Base-by-base conservation (phyloP, 768 basidiomycete genomes). In the Fomitopsis serialis region DNA sequence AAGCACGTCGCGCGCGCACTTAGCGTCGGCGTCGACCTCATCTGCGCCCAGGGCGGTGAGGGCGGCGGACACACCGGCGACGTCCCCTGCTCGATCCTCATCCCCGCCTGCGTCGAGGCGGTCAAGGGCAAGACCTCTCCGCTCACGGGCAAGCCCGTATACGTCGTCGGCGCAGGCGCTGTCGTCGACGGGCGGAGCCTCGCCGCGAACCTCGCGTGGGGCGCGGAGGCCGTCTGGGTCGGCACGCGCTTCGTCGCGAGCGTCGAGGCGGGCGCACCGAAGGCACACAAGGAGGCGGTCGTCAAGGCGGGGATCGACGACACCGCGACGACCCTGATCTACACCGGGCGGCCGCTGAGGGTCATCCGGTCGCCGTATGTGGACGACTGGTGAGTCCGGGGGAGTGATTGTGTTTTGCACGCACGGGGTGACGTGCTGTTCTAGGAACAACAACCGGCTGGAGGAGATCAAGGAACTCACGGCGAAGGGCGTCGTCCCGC, bases 1-100 rank as follows among this genome's bases (percentile, higher is more conserved):
- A 96, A 93, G 65, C 90, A 93, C 66, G 89, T 89, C 43, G 58
- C 73, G 45, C 90, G 89, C 67, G 90, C 90, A 8, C 78, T 96
- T 29, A 89, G 78, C 2, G 85, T 77, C 34, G 95, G 94, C 34
- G 88, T 91, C 29, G 94, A 98, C 63, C 74, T 98, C 55, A 95
- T 98, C 65, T 97, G 94, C 62, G 92, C 92, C 3, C 93, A 96
- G 71, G 93, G 87, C 2, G 90, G 92, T 23, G 94, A 97, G 70
- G 94, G 89, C 35, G 92, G 92, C 27, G 70, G 69, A 21, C 78
- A 80, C 74, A 96, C 94, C 0, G 94, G 94, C 22, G 85, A 89
- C 57, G 81, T 85, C 9, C 81, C 93, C 1, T 85, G 89, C 2
- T 85, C 85, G 13, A 80, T 98, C 65, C 81, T 98, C 59, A 92